These are phyloP conservation scores for Penicillium brasilianum DNA, from an alignment of 2,329 filamentous ascomycete genomes.

Conservation along the genomic window DNA sequence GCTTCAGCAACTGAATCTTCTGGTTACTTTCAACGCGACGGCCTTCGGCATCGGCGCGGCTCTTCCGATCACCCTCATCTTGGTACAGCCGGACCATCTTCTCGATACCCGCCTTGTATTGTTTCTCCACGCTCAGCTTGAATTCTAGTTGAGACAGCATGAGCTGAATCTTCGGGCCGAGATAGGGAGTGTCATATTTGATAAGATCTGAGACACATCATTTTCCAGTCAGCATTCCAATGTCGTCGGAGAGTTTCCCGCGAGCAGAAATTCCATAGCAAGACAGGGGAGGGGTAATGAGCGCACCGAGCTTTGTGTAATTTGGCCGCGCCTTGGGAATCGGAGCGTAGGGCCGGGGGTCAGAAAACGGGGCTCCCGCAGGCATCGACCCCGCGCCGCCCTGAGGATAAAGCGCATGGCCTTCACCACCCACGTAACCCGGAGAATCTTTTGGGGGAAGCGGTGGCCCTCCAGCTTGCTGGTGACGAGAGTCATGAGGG, in stretches of 20 bases:
- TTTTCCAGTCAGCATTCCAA: constrained; percentile 29
- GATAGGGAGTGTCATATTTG: constrained; percentile 95
- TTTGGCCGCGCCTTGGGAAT: constrained; percentile 80
- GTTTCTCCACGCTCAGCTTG: constrained; percentile 97
- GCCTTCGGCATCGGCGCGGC: constrained; percentile 87
- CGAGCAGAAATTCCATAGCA: background rate
- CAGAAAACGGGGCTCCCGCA: constrained; percentile 76
- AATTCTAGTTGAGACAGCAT: constrained; percentile 99
- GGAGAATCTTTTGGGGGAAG: constrained; percentile 76
- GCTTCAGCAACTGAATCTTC: constrained; percentile 94
- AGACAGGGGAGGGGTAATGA: background rate
- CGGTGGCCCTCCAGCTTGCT: constrained; percentile 56
- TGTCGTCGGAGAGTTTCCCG: constrained; percentile 8
- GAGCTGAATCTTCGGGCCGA: constrained; percentile 96
- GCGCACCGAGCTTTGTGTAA: constrained; percentile 91
- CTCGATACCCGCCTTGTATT: constrained; percentile 98
- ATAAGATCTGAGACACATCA: constrained; percentile 74
- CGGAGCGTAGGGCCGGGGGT: constrained; percentile 69
- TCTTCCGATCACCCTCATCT: constrained; percentile 96
- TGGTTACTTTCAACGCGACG: constrained; percentile 93
- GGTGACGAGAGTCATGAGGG: constrained; percentile 56
- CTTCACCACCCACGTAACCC: constrained; percentile 60
- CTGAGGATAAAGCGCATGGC: constrained; percentile 59
- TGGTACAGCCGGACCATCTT: constrained; percentile 99
- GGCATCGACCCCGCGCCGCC: constrained; percentile 78